Percentiles rank a stretch among this genome's conserved stretches.
Conservation (phyloP, 2,329 filamentous ascomycete species). For the Lecanicillium sp. region DNA sequence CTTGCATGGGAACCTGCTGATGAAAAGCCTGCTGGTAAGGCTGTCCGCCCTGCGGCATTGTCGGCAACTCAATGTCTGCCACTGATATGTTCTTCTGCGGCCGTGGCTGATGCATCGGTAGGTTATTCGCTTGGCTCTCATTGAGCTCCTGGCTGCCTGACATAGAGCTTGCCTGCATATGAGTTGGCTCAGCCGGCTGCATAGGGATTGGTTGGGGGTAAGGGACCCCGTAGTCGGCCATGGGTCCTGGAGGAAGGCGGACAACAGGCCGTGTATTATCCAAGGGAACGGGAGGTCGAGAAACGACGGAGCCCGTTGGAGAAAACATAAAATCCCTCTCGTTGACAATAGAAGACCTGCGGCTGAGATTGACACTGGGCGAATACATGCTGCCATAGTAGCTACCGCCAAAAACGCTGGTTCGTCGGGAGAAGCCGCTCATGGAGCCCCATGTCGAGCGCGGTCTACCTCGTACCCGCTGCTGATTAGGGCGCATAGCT, state of each 20-base stretch:
- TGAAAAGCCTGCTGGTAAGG: conserved; percentile 91
- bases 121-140: conserved; percentile 38
- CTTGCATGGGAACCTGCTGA: conserved; percentile 80
- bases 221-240: too few species aligned
- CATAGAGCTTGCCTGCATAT: too few species aligned
- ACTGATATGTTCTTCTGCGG: conserved; percentile 93
- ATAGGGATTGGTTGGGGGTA: too few species aligned
- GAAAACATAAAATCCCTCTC: conserved; percentile 69
- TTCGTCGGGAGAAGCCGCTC: conserved; percentile 64
- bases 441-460: conserved; percentile 63
- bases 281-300: conserved; percentile 53
- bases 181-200: too few species aligned
- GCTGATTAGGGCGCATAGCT: conserved; percentile 86
- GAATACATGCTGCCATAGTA: conserved; percentile 72
- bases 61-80: conserved; percentile 83
- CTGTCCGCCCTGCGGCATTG: conserved; percentile 49
- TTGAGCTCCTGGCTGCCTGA: conserved; percentile 23
- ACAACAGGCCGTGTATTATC: conserved; percentile 68
- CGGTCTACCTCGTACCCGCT: conserved; percentile 64
- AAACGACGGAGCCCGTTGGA: conserved; percentile 70
- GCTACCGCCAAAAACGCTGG: conserved; percentile 70
- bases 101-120: conserved; percentile 86
- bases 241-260: conserved; percentile 59
- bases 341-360: conserved; percentile 70
- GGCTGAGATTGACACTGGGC: conserved; percentile 79